Evolutionary conservation across 495 filamentous ascomycete genomes (phyloP), one percentile per base, ranked within the genome.

Genomic region (Penicillium manginii): DNA sequence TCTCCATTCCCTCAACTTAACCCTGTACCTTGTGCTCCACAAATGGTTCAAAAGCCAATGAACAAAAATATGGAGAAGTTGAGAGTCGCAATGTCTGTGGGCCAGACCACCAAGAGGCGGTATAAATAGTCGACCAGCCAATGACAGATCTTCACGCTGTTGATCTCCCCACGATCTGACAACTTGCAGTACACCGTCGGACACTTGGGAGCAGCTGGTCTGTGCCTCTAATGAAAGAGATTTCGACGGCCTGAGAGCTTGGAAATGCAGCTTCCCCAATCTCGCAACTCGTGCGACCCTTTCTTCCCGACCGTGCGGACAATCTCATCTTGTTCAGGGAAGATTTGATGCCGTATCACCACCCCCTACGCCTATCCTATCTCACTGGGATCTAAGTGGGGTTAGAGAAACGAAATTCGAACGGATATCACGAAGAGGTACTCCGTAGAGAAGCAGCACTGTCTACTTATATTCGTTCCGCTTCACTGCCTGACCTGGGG

Each of bases 311-410:
- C 45, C 45, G 19, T 26, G 45, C 45, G 45, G 45, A 21, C 18
- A 26, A 23, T 15, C 14, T 22, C 26, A 52, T 39, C 8, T 12
- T 31, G 19, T 37, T 11, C 18, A 14, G 23, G 48, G 40, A 15
- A 26, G 12, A 11, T 51, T 53, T 31, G 23, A 59, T 50, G 57
- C 57, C 26, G 57, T 54, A 59, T 59, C 43, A 59, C 50, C 57
- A 48, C 50, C 48, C 50, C 19, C 23, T 23, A 17, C 15, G 40
- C 6, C 2, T 14, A 47, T 47, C 6, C 2, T 14, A 47, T 47
- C 45, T 12, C 18, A 29, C 26, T 21, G 21, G 14, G 31, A 15
- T 35, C 35, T 23, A 18, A 53, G 50, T 43, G 57, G 15, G 19
- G 46, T 11, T n/a, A 43, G 40, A 43, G 45, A 47, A 15, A 47